Base-by-base conservation (phyloP, 495 filamentous ascomycete genomes). In the Glutinoglossum americanum region DNA sequence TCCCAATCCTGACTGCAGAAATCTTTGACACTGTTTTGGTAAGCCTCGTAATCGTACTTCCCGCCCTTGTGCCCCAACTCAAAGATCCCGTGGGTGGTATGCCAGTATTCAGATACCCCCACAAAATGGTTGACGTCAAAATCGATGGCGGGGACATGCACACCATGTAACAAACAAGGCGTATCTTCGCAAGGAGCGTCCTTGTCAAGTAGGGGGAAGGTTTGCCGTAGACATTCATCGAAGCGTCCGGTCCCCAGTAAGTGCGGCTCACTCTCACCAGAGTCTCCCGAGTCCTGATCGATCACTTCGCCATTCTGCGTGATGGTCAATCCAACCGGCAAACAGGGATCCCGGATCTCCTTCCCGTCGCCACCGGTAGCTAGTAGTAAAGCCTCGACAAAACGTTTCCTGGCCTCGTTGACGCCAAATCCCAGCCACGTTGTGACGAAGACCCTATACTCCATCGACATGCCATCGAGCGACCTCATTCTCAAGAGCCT, bases 101-200 rank as follows among this genome's bases (percentile, higher is more conserved):
- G 92, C 92, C 92, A 99, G 66, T 94, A 99, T 65, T 99, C 92
- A 19, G 89, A 95, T 56, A 99, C 90, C 8, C 92, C 92, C 27
- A 99, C 82, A 64, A 99, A 99, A 65, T 97, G 92, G 60, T 99
- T 99, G 41, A 99, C 82, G 55, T 92, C 83, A 65, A 97, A 99
- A 67, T 99, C 92, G 57, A 99, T 96, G 0, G 90, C 88, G 0
- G 92, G 92, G 1, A 89, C 87, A 64, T 97, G 89, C 51, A 87
- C 77, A 0, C 93, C 86, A 60, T 92, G 82, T 23, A 99, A 71
- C 37, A 99, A 71, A 67, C 92, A 99, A 0, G 92, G 93, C 17
- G 79, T 65, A 64, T 97, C 85, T 3, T 75, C 66, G 65, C 92
- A 99, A 1, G 85, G 82, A 37, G 81, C 79, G 65, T 94, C 84